Evolutionary conservation across 768 basidiomycete species (phyloP).

Genomic region (Lactarius trivialis): DNA sequence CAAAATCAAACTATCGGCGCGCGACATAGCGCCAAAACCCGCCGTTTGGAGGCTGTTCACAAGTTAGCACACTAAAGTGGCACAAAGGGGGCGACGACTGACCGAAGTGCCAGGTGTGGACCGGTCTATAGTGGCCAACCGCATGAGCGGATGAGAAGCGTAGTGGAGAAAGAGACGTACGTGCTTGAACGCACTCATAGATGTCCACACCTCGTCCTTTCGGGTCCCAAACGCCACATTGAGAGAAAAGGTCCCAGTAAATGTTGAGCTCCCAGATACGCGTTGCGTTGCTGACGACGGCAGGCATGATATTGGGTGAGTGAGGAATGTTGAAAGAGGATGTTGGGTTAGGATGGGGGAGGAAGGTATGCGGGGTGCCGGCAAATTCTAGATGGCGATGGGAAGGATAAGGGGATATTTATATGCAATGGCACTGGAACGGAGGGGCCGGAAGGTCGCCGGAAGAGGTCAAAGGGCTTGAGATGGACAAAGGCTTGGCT

Average conservation of each 20-base stretch:
- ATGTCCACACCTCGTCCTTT: conserved; percentile 62
- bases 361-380: conserved; percentile 4
- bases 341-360: conserved; percentile 10
- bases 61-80: conserved; percentile 6
- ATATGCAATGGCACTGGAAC: conserved; percentile 15
- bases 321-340: conserved; percentile 1
- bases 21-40: conserved; percentile 44
- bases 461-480: conserved; percentile 11
- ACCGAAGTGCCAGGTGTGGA: conserved; percentile 48
- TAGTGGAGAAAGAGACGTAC: conserved; percentile 37
- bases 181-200: conserved; percentile 67
- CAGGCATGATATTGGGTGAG: conserved; percentile 28
- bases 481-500: conserved; percentile 5
- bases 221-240: conserved; percentile 68
- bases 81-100: conserved; percentile 8
- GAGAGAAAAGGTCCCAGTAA: conserved; percentile 56
- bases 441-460: conserved; percentile 17
- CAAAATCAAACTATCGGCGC: conserved; percentile 31
- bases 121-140: conserved; percentile 39
- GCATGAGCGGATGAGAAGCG: conserved; percentile 5
- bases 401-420: conserved; percentile 17
- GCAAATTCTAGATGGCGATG: conserved; percentile 5
- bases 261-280: conserved; percentile 65
- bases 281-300: conserved; percentile 58
- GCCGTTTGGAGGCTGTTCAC: conserved; percentile 37